Percentiles rank a stretch among this genome's conserved stretches.
These are phyloP conservation scores for Alternaria gaisen DNA, from an alignment of 2,329 filamentous ascomycete genomes.

Conservation along the genomic window DNA sequence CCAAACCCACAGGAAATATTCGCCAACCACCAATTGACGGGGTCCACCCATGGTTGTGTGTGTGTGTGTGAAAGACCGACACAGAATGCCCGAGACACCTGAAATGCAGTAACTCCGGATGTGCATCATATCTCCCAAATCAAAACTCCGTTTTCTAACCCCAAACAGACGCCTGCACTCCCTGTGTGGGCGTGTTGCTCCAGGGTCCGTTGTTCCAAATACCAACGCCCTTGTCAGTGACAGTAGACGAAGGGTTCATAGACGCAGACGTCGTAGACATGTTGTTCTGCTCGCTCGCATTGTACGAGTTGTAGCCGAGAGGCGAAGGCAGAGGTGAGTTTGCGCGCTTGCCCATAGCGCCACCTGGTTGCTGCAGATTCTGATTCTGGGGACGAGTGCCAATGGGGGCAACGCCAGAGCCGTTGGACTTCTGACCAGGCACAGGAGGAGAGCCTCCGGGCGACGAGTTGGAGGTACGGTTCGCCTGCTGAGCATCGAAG, in stretches of 20 bases:
- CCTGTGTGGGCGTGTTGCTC: slow-evolving; percentile 74
- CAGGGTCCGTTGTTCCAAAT: slow-evolving; percentile 85
- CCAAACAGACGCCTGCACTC: slow-evolving; percentile 93
- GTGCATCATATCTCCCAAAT: slow-evolving; percentile 50
- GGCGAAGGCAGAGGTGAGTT: slow-evolving; percentile 94
- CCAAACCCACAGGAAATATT: slow-evolving; percentile 44
- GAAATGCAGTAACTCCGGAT: slow-evolving; percentile 56
- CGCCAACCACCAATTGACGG: slow-evolving; percentile 36
- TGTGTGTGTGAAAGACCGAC: slow-evolving; percentile 48
- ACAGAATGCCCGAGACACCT: slow-evolving; percentile 53
- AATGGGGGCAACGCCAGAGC: slow-evolving; percentile 83
- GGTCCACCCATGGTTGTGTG: slow-evolving; percentile 38
- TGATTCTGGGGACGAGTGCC: slow-evolving; percentile 80
- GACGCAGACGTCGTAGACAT: slow-evolving; percentile 60
- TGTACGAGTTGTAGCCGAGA: slow-evolving; percentile 71
- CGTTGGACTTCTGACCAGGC: slow-evolving; percentile 66
- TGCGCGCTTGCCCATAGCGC: slow-evolving; percentile 78
- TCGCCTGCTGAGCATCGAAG: slow-evolving; percentile 69
- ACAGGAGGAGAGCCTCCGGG: slow-evolving; percentile 83
- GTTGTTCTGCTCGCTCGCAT: slow-evolving; percentile 63
- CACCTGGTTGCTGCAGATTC: slow-evolving; percentile 64
- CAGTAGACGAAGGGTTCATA: slow-evolving; percentile 63
- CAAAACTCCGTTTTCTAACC: slow-evolving; percentile 65
- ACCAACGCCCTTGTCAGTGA: slow-evolving; percentile 55
- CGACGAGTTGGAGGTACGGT: slow-evolving; percentile 85